Evolutionary conservation across 805 yeast genomes (phyloP).

Genomic region (Candida easanensis): DNA sequence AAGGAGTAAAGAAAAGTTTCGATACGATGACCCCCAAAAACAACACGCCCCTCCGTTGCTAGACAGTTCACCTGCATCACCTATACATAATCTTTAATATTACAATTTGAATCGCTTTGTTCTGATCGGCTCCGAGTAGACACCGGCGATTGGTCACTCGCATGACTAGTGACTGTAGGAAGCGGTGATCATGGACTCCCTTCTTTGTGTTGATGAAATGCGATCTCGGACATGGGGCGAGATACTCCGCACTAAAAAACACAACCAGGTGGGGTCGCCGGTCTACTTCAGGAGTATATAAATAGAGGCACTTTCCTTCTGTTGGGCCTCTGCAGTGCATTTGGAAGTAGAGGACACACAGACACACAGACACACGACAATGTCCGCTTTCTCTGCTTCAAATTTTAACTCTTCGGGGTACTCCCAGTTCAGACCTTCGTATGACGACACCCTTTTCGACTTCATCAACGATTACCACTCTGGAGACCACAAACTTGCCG

Average conservation of each 20-base stretch:
- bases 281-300: too few relatives aligned
- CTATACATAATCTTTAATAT: not conserved
- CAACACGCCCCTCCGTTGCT: not conserved
- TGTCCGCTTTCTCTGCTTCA: conserved; percentile 62
- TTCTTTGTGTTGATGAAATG: not conserved
- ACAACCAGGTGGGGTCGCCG: too few relatives aligned
- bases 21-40: too few relatives aligned
- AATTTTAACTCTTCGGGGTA: conserved; percentile 54
- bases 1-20: conserved; percentile 49
- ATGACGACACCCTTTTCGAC: conserved; percentile 51
- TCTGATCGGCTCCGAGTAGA: too few relatives aligned
- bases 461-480: conserved; percentile 41
- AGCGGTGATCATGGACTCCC: too few relatives aligned
- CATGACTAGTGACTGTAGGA: too few relatives aligned
- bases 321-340: too few relatives aligned
- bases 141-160: too few relatives aligned
- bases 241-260: not conserved
- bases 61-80: not conserved
- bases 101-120: too few relatives aligned
- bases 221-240: conserved; percentile 11
- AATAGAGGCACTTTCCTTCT: too few relatives aligned
- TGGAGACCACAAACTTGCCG: conserved; percentile 36
- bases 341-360: too few relatives aligned
- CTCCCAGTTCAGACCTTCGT: conserved; percentile 60
- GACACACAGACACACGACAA: conserved; percentile 21